Percentiles rank a stretch among this genome's conserved stretches.
Evolutionary conservation across 768 basidiomycete species (phyloP).

Genomic region (Chalciporus chontae): DNA sequence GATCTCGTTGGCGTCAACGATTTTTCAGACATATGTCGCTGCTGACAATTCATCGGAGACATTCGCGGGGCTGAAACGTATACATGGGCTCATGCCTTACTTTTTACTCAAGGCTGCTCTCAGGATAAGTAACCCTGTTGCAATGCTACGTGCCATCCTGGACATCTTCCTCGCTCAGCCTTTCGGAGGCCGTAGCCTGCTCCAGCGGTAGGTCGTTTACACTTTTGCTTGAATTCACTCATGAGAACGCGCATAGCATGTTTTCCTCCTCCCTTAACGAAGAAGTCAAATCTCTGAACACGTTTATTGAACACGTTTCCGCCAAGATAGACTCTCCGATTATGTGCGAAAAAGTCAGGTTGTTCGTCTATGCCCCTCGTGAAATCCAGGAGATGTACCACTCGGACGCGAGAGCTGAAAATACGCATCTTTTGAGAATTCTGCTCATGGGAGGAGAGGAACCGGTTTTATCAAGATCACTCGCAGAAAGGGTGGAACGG

Average conservation of each 20-base stretch:
- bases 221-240: not conserved
- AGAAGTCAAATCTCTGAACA: constrained; percentile 80
- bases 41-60: constrained; percentile 90
- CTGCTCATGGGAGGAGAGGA: constrained; percentile 77
- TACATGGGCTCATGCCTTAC: constrained; percentile 97
- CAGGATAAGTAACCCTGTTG: constrained; percentile 91
- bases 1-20: constrained; percentile 97
- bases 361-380: constrained; percentile 81
- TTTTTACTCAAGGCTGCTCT: constrained; percentile 91
- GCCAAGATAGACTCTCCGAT: constrained; percentile 86
- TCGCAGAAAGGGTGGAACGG: constrained; percentile 76
- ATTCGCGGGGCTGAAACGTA: constrained; percentile 81
- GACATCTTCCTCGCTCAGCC: constrained; percentile 97
- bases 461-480: constrained; percentile 70
- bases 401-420: constrained; percentile 70
- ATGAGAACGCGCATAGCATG: constrained; percentile 55
- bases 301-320: constrained; percentile 83
- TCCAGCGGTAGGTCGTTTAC: constrained; percentile 64
- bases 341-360: constrained; percentile 82
- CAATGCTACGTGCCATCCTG: constrained; percentile 89
- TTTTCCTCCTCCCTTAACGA: constrained; percentile 90
- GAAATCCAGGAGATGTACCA: constrained; percentile 86
- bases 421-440: constrained; percentile 71
- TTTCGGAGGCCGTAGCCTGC: constrained; percentile 87
- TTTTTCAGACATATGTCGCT: constrained; percentile 93